Evolutionary conservation across 352 stramenopile species (phyloP).

Genomic region (Phytopythium delawarense): DNA sequence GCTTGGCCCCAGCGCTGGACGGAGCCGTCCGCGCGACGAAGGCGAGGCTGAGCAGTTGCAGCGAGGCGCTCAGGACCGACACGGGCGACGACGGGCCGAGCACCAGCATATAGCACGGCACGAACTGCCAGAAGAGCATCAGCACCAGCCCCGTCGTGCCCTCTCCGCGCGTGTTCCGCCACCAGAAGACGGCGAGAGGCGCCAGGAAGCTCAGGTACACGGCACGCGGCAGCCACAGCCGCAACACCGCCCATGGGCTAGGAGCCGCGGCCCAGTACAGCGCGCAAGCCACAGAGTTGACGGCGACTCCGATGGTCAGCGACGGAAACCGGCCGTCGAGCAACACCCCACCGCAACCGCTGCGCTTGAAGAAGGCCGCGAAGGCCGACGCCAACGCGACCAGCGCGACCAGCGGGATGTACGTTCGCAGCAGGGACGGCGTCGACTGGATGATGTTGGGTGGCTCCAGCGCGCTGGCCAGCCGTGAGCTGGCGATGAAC

Average conservation of each 20-base stretch:
- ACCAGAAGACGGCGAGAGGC: conserved; percentile 10
- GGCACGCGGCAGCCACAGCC: conserved; percentile 55
- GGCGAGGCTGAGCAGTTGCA: conserved; percentile 46
- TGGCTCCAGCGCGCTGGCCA: conserved; percentile 39
- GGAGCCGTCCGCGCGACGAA: conserved; percentile 12
- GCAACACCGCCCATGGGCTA: conserved; percentile 25
- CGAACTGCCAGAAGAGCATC: conserved; percentile 34
- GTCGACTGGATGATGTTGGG: conserved; percentile 73
- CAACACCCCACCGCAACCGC: neutral
- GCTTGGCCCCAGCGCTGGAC: neutral
- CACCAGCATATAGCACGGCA: conserved; percentile 53
- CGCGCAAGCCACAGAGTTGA: conserved; percentile 28
- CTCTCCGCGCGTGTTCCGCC: neutral
- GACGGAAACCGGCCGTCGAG: neutral
- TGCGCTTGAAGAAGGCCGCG: neutral
- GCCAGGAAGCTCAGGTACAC: conserved; percentile 41
- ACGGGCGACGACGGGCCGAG: conserved; percentile 63
- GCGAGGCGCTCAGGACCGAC: conserved; percentile 35
- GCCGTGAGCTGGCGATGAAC: conserved; percentile 41
- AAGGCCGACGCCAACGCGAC: conserved; percentile 13
- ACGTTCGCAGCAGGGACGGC: conserved; percentile 29
- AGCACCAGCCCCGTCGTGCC: neutral
- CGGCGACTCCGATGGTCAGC: neutral
- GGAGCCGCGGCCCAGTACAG: conserved; percentile 49
- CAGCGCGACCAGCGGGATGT: conserved; percentile 24